Evolutionary conservation across 768 basidiomycete species (phyloP).

Genomic region (Pleurotus djamor): DNA sequence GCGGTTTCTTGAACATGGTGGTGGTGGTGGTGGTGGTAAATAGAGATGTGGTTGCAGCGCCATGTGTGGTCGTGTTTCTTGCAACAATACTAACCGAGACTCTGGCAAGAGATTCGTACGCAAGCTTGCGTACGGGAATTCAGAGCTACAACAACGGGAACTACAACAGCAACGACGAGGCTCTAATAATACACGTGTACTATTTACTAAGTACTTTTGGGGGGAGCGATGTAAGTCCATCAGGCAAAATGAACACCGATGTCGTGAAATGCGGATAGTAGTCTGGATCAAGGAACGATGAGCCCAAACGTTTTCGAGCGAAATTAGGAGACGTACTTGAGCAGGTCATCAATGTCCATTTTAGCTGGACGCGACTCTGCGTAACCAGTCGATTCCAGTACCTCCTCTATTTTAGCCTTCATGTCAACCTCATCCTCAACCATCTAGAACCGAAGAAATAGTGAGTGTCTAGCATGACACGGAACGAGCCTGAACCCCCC

Average conservation of each 20-base stretch:
- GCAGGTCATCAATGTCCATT: slow-evolving; percentile 89
- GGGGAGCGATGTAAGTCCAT: slow-evolving; percentile 3
- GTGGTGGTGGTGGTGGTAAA: neutral
- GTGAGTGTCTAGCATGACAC: neutral
- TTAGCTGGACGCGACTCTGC: slow-evolving; percentile 84
- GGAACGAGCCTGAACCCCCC: neutral
- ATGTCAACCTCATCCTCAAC: slow-evolving; percentile 71
- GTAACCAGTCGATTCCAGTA: slow-evolving; percentile 69
- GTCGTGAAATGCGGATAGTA: slow-evolving; percentile 74
- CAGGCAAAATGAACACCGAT: slow-evolving; percentile 73
- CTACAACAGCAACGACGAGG: too few species aligned
- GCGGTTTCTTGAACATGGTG: slow-evolving; percentile 78
- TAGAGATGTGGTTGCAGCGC: neutral
- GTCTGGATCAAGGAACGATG: slow-evolving; percentile 31
- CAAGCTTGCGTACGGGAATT: too few species aligned
- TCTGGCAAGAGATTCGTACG: too few species aligned
- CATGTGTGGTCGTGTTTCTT: neutral
- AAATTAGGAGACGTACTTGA: slow-evolving; percentile 57
- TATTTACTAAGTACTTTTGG: neutral
- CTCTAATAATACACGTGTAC: neutral
- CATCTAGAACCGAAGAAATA: slow-evolving; percentile 37
- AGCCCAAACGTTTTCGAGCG: too few species aligned
- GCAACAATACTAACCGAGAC: too few species aligned
- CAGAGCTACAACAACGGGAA: too few species aligned
- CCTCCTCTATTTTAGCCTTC: slow-evolving; percentile 66